Percentiles rank a stretch among this genome's conserved stretches.
These are phyloP conservation scores for Apiotrichum montevideense DNA, from an alignment of 1,284 basidiomycete genomes.

Conservation along the genomic window DNA sequence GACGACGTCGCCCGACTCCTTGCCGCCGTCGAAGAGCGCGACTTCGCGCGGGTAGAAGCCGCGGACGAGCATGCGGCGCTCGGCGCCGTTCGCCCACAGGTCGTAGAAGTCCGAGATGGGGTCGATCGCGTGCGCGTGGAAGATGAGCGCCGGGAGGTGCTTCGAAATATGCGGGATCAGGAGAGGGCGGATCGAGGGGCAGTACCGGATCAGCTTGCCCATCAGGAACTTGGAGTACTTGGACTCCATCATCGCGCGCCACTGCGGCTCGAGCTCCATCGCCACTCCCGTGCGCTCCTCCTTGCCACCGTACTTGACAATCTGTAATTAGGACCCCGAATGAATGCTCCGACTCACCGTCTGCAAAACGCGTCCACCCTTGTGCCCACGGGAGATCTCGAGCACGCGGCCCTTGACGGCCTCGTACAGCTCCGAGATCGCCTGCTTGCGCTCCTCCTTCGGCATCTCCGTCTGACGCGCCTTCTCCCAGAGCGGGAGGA, in stretches of 20 bases:
- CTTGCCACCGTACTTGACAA: constrained; percentile 75
- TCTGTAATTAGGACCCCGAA: constrained; percentile 25
- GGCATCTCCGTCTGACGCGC: constrained; percentile 67
- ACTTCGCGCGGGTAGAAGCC: constrained; percentile 87
- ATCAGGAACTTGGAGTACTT: constrained; percentile 90
- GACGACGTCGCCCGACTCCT: constrained; percentile 31
- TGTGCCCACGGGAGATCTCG: constrained; percentile 81
- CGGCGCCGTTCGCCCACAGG: constrained; percentile 73
- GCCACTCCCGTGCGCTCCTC: constrained; percentile 72
- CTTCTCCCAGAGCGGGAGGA: constrained; percentile 64
- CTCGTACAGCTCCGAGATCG: constrained; percentile 64
- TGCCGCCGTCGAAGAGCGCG: constrained; percentile 66
- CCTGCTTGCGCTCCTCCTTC: constrained; percentile 64
- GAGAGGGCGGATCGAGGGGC: constrained; percentile 57
- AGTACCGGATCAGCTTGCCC: constrained; percentile 69
- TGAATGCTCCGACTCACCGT: constrained; percentile 49
- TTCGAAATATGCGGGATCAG: constrained; percentile 72
- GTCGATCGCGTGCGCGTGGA: constrained; percentile 72
- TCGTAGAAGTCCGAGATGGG: constrained; percentile 82
- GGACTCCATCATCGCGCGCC: constrained; percentile 67
- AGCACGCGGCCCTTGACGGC: constrained; percentile 69
- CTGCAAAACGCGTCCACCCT: constrained; percentile 80
- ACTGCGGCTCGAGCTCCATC: constrained; percentile 69
- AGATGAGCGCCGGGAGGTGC: constrained; percentile 63
- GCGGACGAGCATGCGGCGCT: constrained; percentile 66